Conservation (phyloP, 306 rosid genomes). For the Prunus armeniaca region DNA sequence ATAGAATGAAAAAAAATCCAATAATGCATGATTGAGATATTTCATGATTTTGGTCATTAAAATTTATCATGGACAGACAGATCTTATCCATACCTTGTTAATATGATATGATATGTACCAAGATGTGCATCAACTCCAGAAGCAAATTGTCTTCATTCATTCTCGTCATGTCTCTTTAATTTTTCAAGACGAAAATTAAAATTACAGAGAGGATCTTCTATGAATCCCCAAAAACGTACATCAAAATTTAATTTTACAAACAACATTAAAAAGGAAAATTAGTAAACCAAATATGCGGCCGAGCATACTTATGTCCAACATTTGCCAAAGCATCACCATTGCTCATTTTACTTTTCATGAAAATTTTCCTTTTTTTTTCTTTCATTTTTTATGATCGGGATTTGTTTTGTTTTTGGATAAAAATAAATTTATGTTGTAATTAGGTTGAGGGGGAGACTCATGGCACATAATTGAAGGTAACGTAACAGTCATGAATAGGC, state of each 20-base stretch:
- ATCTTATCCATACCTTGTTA: background rate
- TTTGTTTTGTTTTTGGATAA: background rate
- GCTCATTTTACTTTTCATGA: background rate
- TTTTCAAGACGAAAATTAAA: too few species aligned
- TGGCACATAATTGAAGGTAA: background rate
- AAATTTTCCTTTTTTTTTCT: background rate
- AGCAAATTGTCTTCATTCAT: background rate
- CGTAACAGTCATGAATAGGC: background rate
- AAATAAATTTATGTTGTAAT: background rate
- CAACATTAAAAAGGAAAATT: too few species aligned
- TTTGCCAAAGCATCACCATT: too few species aligned
- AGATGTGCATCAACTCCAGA: background rate
- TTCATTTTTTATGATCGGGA: too few species aligned
- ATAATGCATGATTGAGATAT: background rate
- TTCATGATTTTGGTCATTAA: background rate
- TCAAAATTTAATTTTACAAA: too few species aligned
- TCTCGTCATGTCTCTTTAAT: background rate
- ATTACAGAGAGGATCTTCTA: too few species aligned
- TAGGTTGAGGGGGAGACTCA: background rate
- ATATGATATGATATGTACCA: background rate
- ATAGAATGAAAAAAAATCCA: background rate
- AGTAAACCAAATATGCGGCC: too few species aligned
- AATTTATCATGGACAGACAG: background rate
- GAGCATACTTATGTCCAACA: too few species aligned
- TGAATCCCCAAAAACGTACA: fast-evolving